Evolutionary conservation across 108 stramenopile genomes (phyloP).

Genomic region (Fragilariopsis cylindrus): DNA sequence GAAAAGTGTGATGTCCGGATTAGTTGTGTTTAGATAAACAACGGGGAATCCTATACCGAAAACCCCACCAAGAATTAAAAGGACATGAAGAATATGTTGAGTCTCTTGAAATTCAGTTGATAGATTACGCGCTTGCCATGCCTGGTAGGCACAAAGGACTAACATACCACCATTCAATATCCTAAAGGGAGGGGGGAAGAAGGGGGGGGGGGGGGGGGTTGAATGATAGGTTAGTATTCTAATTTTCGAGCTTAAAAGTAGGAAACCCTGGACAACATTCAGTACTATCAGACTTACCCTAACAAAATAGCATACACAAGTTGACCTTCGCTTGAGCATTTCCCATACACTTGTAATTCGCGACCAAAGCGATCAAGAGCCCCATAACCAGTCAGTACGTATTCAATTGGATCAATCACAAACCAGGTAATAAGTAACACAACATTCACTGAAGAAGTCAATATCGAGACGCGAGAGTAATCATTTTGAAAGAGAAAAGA

Average conservation of each 20-base stretch:
- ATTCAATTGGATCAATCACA: conserved; percentile 19
- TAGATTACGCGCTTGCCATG: conserved; percentile 48
- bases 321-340: conserved; percentile 32
- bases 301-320: conserved; percentile 25
- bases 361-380: conserved; percentile 29
- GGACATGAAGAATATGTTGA: conserved; percentile 36
- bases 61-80: conserved; percentile 23
- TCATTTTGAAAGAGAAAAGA: not conserved
- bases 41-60: conserved; percentile 47
- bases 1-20: conserved; percentile 29
- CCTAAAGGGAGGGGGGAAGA: not conserved
- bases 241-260: not conserved
- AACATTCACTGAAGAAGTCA: conserved; percentile 21
- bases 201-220: too few species aligned
- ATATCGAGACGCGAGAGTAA: not conserved
- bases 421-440: conserved; percentile 37
- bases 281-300: conserved; percentile 12
- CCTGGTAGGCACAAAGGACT: conserved; percentile 23
- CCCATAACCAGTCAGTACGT: not conserved
- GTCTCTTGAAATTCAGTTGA: conserved; percentile 52
- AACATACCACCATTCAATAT: not conserved
- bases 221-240: not conserved
- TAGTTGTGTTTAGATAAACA: conserved; percentile 27
- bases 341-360: conserved; percentile 3
- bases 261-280: not conserved